Base-by-base conservation (phyloP, 345 rosid genomes). In the Capsella bursapastoris region DNA sequence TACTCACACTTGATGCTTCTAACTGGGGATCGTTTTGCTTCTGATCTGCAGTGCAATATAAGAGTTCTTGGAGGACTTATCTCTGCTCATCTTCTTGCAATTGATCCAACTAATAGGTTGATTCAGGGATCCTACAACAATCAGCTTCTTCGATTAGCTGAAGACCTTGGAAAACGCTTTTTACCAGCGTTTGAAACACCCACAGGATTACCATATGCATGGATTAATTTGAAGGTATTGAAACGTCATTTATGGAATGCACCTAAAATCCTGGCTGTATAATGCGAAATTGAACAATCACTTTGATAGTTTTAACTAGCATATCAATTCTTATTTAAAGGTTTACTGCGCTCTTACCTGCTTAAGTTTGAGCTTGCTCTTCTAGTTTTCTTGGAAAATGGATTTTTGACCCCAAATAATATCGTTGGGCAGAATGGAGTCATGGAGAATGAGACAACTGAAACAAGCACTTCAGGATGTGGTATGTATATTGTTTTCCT, bases 31-130 rank as follows among this genome's bases (percentile, higher is more conserved):
- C 6, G 32, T 62, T 79, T 78, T 58, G 61, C 66, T 77, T 80
- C 72, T 79, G 68, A 78, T 71, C 50, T 84, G 84, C 74, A 94
- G 98, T 89, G 97, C 93, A 94, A 94, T 84, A 91, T 94, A 82
- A 85, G 98, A 89, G 85, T 91, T 82, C 98, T 94, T 81, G 96
- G 98, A 82, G 98, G 97, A 85, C 98, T 94, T 84, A 85, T 94
- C 73, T 89, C 98, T 80, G 96, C 96, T 75, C 98, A 94, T 89
- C 86, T 94, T 86, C 98, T 94, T 91, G 96, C 97, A 73, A 88
- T 86, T 68, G 93, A 89, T 79, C 84, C 94, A 68, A 79, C 86
- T 45, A 83, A 83, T 84, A 86, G 87, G 88, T 74, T 94, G 86
- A 71, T 83, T 72, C 89, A 80, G 76, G 90, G 98, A 44, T 83